Evolutionary conservation across 140 eudicot species (phyloP).

Genomic region (Ambrosia hybrid): DNA sequence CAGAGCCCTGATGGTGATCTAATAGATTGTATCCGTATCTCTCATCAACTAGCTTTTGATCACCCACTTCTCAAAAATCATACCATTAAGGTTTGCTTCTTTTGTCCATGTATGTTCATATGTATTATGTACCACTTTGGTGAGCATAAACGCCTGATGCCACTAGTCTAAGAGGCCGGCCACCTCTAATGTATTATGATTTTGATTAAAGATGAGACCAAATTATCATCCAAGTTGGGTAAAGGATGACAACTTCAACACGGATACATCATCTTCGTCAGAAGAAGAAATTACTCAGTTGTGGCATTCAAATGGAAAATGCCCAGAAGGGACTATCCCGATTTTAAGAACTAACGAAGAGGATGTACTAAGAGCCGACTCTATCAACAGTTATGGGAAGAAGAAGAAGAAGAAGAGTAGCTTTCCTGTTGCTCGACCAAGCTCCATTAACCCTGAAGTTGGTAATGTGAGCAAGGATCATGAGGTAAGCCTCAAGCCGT

Average conservation of each 20-base stretch:
- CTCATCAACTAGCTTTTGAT: conserved; percentile 89
- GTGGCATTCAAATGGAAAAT: conserved; percentile 68
- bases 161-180: too few species aligned
- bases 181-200: background rate
- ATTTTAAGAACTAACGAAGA: conserved; percentile 57
- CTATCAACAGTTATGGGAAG: conserved; percentile 52
- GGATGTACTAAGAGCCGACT: conserved; percentile 62
- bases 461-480: conserved; percentile 37
- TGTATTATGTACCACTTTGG: too few species aligned
- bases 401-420: conserved; percentile 24
- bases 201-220: conserved; percentile 57
- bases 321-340: conserved; percentile 67
- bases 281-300: conserved; percentile 35
- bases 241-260: conserved; percentile 36
- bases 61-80: conserved; percentile 67
- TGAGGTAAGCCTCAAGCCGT: conserved; percentile 34
- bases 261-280: conserved; percentile 15
- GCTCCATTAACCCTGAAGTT: conserved; percentile 43
- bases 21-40: conserved; percentile 63
- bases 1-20: conserved; percentile 89
- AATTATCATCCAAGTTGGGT: conserved; percentile 61
- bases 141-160: too few species aligned
- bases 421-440: conserved; percentile 27
- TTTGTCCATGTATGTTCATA: background rate
- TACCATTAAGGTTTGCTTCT: conserved; percentile 52